Evolutionary conservation across 2,329 filamentous ascomycete species (phyloP), one percentile per base, ranked within the genome.

Genomic region (Microcera coccophila): DNA sequence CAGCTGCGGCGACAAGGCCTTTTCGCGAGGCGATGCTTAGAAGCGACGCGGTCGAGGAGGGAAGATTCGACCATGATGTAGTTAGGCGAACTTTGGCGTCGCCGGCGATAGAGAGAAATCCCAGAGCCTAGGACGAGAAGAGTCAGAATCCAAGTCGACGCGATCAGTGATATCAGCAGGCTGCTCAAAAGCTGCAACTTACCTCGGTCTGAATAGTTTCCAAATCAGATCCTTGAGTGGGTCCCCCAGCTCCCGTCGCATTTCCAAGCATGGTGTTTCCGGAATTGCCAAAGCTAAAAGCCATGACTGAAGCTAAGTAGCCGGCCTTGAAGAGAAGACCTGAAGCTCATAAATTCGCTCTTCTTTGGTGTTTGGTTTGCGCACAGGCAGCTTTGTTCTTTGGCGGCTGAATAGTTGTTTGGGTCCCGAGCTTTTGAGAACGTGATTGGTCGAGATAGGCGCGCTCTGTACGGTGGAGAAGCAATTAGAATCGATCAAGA

Each of bases 61-160:
- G 91, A 18, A 87, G 74, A 28, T 78, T 71, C 31, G 85, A 79
- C 90, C 91, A 97, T 62, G 84, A 74, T 16, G 82, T 76, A 14
- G 89, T 87, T 32, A 97, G 71, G 62, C 84, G 86, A 54, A 97
- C 69, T 67, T 91, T 95, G 45, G 84, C 80, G 58, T 95, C 88
- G 58, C 87, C 84, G 42, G 84, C 81, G 34, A 95, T 70, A 39
- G 86, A 80, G 53, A 85, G 78, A 67, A 98, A 97, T 4, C 88
- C 89, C 37, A 98, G 72, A 53, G 78, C 78, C 87, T 78, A 39
- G 31, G 35, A 37, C 20, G 50, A 54, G 42, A 56, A 57, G 38
- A 40, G 16, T 54, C 49, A 54, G 53, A 33, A 47, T 51, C 34
- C 15, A 35, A 26, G 19, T 45, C 39, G 34, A 38, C 19, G 28